Percentiles rank a stretch among this genome's conserved stretches.
Evolutionary conservation across 352 stramenopile genomes (phyloP).

Genomic region (Peronospora farinosa): DNA sequence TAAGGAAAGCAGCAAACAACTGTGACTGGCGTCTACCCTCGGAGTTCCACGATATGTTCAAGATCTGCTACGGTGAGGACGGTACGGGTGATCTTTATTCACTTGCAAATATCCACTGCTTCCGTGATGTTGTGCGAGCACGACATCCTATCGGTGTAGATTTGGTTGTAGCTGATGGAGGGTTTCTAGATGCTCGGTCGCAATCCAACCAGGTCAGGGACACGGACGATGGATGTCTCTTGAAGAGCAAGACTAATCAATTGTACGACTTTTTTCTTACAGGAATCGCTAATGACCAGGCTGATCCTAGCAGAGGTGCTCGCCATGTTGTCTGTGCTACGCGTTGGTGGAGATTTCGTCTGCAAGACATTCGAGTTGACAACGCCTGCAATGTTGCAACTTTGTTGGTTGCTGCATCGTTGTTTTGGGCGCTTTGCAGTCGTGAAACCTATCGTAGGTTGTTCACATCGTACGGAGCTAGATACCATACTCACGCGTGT

Average conservation of each 20-base stretch:
- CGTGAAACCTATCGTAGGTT: slow-evolving; percentile 53
- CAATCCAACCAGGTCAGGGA: slow-evolving; percentile 48
- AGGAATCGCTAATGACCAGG: slow-evolving; percentile 61
- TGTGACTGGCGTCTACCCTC: slow-evolving; percentile 46
- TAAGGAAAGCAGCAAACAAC: slow-evolving; percentile 32
- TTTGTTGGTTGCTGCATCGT: slow-evolving; percentile 58
- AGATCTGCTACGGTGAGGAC: slow-evolving; percentile 60
- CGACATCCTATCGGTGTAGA: slow-evolving; percentile 36
- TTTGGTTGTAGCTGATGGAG: slow-evolving; percentile 65
- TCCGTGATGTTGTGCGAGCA: slow-evolving; percentile 34
- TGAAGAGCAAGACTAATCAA: slow-evolving; percentile 1
- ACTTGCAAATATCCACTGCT: slow-evolving; percentile 47
- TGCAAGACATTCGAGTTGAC: slow-evolving; percentile 80
- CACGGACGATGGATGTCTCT: neutral
- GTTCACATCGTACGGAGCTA: neutral
- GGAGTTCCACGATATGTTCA: slow-evolving; percentile 19
- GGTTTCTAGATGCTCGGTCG: slow-evolving; percentile 62
- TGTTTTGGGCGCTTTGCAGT: slow-evolving; percentile 57
- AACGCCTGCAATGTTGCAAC: slow-evolving; percentile 49
- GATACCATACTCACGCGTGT: neutral
- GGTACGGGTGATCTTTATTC: slow-evolving; percentile 65
- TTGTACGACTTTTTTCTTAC: neutral
- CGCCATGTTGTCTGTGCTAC: slow-evolving; percentile 51
- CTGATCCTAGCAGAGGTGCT: slow-evolving; percentile 56
- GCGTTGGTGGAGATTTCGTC: slow-evolving; percentile 46